Percentiles rank a stretch among this genome's conserved stretches.
These are phyloP conservation scores for Saturnispora galanensis DNA, from an alignment of 805 yeast genomes.

Conservation along the genomic window DNA sequence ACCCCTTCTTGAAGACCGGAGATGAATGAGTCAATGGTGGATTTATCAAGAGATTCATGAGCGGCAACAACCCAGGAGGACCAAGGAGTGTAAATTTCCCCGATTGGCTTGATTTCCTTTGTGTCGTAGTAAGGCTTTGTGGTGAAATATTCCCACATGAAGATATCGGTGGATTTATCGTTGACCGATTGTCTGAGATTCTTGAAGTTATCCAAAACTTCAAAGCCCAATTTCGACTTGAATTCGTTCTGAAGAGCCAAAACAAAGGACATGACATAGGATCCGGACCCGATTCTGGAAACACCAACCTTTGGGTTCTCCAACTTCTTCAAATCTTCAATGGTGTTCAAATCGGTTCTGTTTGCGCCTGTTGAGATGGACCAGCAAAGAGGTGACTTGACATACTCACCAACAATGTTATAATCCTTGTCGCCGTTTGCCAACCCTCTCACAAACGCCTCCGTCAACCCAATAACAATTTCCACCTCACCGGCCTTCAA, in stretches of 20 bases:
- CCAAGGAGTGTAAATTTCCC: slow-evolving; percentile 93
- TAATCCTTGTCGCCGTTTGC: slow-evolving; percentile 57
- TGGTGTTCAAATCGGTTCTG: slow-evolving; percentile 44
- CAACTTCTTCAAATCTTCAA: slow-evolving; percentile 34
- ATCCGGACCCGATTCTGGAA: slow-evolving; percentile 82
- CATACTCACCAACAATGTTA: slow-evolving; percentile 72
- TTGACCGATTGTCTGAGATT: slow-evolving; percentile 78
- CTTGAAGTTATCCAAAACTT: slow-evolving; percentile 55
- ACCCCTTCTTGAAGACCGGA: slow-evolving; percentile 58
- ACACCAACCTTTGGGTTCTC: slow-evolving; percentile 62
- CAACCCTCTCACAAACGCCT: slow-evolving; percentile 78
- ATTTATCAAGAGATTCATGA: slow-evolving; percentile 28
- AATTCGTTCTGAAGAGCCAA: slow-evolving; percentile 54
- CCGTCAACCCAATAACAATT: slow-evolving; percentile 82
- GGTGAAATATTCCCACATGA: slow-evolving; percentile 95
- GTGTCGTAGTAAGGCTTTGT: slow-evolving; percentile 75
- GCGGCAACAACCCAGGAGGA: slow-evolving; percentile 84
- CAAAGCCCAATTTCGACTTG: slow-evolving; percentile 36
- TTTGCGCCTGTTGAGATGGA: slow-evolving; percentile 69
- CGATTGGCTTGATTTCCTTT: slow-evolving; percentile 71
- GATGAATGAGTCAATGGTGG: slow-evolving; percentile 33
- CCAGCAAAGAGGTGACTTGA: slow-evolving; percentile 82
- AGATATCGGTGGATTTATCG: slow-evolving; percentile 56
- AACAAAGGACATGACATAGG: slow-evolving; percentile 85
- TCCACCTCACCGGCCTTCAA: slow-evolving; percentile 57